A percentile compares a stretch with the other conserved stretches of the same genome.
phyloP scores from a whole-genome alignment of 1,139 yeast species.

The Eremothecium sinecaudum region DNA sequence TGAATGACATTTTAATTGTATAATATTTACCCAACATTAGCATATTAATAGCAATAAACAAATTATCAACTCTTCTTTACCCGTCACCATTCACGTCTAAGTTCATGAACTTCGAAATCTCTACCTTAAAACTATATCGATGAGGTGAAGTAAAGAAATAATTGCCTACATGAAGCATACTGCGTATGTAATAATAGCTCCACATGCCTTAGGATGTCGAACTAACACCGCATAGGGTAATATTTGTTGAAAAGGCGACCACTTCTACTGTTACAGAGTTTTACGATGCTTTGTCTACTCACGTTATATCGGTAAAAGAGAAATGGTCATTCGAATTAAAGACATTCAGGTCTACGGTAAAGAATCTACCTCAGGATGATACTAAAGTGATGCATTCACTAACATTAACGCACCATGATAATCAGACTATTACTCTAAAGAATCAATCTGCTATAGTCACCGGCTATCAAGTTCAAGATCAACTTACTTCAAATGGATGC shows the following conservation, averaged over 20 bases:
- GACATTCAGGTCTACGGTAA: constrained; percentile 23
- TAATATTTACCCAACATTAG: not conserved
- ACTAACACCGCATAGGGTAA: constrained; percentile 17
- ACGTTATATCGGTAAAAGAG: constrained; percentile 18
- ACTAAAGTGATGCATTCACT: constrained; percentile 25
- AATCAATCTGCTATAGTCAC: constrained; percentile 21
- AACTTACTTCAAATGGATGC: constrained; percentile 18
- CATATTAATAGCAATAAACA: too few relatives aligned
- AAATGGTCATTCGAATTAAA: constrained; percentile 28
- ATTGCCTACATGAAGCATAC: constrained; percentile 8
- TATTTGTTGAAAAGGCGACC: constrained; percentile 27
- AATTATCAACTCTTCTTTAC: not conserved
- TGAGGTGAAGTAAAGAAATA: too few relatives aligned
- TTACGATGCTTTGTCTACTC: constrained; percentile 25
- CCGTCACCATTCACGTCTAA: not conserved
- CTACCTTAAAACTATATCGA: too few relatives aligned
- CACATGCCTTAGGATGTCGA: not conserved
- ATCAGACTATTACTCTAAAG: constrained; percentile 21
- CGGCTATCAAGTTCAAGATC: constrained; percentile 12
- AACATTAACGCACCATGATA: constrained; percentile 20
- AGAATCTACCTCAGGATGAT: constrained; percentile 15
- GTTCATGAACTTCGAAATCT: too few relatives aligned
- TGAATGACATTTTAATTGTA: not conserved
- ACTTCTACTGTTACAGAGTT: constrained; percentile 27
- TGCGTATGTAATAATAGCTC: constrained; percentile 8